phyloP scores from a whole-genome alignment of 2,329 filamentous ascomycete genomes.

The Fusarium aywerte region DNA sequence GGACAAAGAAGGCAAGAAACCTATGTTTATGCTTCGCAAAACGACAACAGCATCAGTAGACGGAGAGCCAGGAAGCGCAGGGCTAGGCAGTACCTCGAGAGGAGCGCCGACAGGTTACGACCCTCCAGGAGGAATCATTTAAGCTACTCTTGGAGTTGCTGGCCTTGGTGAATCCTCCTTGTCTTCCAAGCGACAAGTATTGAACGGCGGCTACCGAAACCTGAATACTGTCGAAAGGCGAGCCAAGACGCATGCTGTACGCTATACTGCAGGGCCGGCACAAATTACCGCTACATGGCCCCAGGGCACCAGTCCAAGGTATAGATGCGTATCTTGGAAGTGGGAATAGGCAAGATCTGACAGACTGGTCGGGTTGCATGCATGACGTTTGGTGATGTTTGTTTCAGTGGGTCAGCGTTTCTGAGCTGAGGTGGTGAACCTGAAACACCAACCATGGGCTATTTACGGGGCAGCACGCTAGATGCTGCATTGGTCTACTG shows the following conservation, averaged over 20 bases:
- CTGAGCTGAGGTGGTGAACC: slow-evolving; percentile 38
- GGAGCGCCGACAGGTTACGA: slow-evolving; percentile 63
- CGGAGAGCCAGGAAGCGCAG: slow-evolving; percentile 65
- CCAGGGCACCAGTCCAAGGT: slow-evolving; percentile 22
- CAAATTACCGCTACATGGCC: slow-evolving; percentile 28
- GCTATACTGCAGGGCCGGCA: slow-evolving; percentile 28
- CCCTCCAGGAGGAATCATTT: slow-evolving; percentile 70
- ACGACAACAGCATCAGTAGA: slow-evolving; percentile 66
- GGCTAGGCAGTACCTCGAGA: slow-evolving; percentile 58
- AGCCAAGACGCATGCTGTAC: slow-evolving; percentile 32
- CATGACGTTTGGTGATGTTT: slow-evolving; percentile 43
- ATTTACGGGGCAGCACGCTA: slow-evolving; percentile 38
- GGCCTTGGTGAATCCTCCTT: slow-evolving; percentile 11
- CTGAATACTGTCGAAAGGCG: slow-evolving; percentile 15
- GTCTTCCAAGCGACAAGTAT: slow-evolving; percentile 6
- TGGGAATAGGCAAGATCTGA: slow-evolving; percentile 20
- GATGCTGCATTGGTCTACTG: slow-evolving; percentile 21
- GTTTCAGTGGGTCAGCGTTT: slow-evolving; percentile 38
- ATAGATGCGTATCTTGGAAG: slow-evolving; percentile 32
- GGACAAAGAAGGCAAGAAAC: slow-evolving; percentile 96
- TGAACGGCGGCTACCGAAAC: slow-evolving; percentile 41
- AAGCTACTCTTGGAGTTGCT: slow-evolving; percentile 23
- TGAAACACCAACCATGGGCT: slow-evolving; percentile 39
- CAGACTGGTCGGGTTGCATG: slow-evolving; percentile 10
- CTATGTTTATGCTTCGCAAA: slow-evolving; percentile 97